Percentiles rank a stretch among this genome's conserved stretches.
phyloP scores from a whole-genome alignment of 2,329 filamentous ascomycete genomes.

The Xylaria sp. region DNA sequence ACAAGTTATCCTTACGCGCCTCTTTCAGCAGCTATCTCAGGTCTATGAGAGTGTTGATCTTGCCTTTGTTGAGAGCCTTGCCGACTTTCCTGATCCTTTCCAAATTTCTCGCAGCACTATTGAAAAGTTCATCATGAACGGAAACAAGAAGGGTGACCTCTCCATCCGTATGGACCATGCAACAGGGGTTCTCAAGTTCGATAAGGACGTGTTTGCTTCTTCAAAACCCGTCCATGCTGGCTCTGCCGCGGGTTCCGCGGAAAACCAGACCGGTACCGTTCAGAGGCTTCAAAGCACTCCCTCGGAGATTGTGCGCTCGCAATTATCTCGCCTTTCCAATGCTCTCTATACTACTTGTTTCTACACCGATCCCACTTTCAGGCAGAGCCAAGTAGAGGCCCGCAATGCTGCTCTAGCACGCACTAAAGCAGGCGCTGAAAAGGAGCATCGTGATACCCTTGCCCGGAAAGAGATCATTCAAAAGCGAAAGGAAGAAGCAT shows the following conservation, averaged over 20 bases:
- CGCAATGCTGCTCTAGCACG: conserved; percentile 83
- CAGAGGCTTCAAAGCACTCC: conserved; percentile 98
- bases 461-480: conserved; percentile 90
- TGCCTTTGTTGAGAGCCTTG: conserved; percentile 90
- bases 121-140: conserved; percentile 99
- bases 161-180: conserved; percentile 96
- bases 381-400: conserved; percentile 80
- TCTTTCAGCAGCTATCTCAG: conserved; percentile 99
- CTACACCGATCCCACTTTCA: conserved; percentile 92
- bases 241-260: conserved; percentile 85
- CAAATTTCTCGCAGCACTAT: conserved; percentile 90
- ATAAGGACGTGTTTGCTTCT: conserved; percentile 97
- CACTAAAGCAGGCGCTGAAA: conserved; percentile 86
- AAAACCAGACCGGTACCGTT: conserved; percentile 83
- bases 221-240: conserved; percentile 90
- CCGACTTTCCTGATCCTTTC: conserved; percentile 96
- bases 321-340: conserved; percentile 90
- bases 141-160: conserved; percentile 99
- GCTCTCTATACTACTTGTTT: conserved; percentile 92
- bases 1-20: conserved; percentile 96
- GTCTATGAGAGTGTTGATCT: conserved; percentile 99
- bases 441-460: conserved; percentile 88
- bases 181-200: conserved; percentile 93
- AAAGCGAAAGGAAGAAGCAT: conserved; percentile 96
- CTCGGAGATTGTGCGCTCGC: conserved; percentile 95